Conservation (phyloP, 2,329 filamentous ascomycete species). For the Aspergillus vadensis region DNA sequence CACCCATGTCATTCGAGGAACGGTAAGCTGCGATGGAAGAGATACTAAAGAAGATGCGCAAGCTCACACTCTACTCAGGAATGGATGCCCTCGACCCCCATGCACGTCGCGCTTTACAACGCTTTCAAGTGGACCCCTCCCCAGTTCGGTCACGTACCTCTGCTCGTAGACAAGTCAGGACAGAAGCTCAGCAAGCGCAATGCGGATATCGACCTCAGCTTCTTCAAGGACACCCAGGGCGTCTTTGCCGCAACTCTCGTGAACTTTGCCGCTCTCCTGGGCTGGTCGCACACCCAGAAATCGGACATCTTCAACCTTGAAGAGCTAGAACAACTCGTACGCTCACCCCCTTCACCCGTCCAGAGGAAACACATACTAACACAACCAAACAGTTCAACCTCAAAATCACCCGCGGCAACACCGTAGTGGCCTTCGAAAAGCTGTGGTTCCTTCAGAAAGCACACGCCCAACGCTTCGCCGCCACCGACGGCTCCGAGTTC, state of each 20-base stretch:
- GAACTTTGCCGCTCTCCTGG: slow-evolving; percentile 84
- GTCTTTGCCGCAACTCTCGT: slow-evolving; percentile 65
- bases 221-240: slow-evolving; percentile 58
- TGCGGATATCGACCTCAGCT: slow-evolving; percentile 62
- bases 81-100: slow-evolving; percentile 94
- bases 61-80: slow-evolving; percentile 56
- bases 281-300: slow-evolving; percentile 72
- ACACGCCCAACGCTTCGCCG: slow-evolving; percentile 59
- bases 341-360: too few species aligned
- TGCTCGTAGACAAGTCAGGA: slow-evolving; percentile 68
- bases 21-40: slow-evolving; percentile 51
- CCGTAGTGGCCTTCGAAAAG: slow-evolving; percentile 78
- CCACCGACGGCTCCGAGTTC: slow-evolving; percentile 47
- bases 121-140: slow-evolving; percentile 75
- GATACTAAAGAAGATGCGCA: neutral
- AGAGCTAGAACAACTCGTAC: slow-evolving; percentile 69
- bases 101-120: slow-evolving; percentile 72
- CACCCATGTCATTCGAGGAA: slow-evolving; percentile 90
- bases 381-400: slow-evolving; percentile 65
- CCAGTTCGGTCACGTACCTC: slow-evolving; percentile 76
- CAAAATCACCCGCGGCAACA: slow-evolving; percentile 89
- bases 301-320: slow-evolving; percentile 72
- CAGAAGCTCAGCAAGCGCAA: slow-evolving; percentile 88
- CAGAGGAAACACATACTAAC: too few species aligned
- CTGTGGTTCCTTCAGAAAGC: slow-evolving; percentile 75